A percentile compares a stretch with the other conserved stretches of the same genome.
phyloP scores from a whole-genome alignment of 2,329 filamentous ascomycete genomes.

The Colletotrichum nymphaeae region DNA sequence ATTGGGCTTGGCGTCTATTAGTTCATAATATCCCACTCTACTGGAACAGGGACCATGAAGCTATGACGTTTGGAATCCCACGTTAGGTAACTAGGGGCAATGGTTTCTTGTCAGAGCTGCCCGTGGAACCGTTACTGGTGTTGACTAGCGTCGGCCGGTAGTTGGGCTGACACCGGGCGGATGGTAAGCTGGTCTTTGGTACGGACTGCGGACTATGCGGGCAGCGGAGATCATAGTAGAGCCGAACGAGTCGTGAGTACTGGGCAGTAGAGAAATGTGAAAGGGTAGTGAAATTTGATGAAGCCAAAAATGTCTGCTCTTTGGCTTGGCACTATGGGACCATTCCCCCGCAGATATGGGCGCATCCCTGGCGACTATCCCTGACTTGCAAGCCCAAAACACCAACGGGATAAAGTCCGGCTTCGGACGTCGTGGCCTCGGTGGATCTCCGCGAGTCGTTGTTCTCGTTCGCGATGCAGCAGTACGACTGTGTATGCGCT shows the following conservation, averaged over 20 bases:
- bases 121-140: neutral
- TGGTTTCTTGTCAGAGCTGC: neutral
- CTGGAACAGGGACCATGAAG: neutral
- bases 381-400: neutral
- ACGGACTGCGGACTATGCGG: neutral
- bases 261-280: neutral
- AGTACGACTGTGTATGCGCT: neutral
- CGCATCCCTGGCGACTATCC: neutral
- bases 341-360: slow-evolving; percentile 10
- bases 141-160: neutral
- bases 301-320: slow-evolving; percentile 2
- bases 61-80: slow-evolving; percentile 17
- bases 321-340: slow-evolving; percentile 14
- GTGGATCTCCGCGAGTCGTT: slow-evolving; percentile 18
- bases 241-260: neutral
- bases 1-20: slow-evolving; percentile 1
- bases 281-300: neutral
- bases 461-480: neutral
- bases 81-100: neutral
- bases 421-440: neutral
- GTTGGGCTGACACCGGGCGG: neutral
- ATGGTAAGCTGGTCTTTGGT: neutral
- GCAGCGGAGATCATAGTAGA: neutral
- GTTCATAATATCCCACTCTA: neutral
- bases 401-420: slow-evolving; percentile 16